Conservation (phyloP, 345 rosid species). For the Schrenkiella parvula region DNA sequence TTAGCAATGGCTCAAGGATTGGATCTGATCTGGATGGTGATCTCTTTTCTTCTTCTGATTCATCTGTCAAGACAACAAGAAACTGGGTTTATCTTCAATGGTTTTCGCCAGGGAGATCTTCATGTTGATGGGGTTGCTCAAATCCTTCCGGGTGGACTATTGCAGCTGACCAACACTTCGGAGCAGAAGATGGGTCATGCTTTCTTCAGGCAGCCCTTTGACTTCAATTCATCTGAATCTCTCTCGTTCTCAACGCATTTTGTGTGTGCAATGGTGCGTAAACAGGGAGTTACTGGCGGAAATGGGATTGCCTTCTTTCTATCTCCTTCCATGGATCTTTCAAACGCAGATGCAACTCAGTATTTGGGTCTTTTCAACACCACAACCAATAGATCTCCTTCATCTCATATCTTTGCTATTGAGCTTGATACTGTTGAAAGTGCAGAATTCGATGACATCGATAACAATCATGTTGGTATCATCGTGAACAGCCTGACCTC, state of each 20-base stretch:
- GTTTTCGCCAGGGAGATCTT: conserved; percentile 40
- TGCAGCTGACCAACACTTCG: conserved; percentile 56
- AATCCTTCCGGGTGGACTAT: conserved; percentile 42
- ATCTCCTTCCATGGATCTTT: conserved; percentile 34
- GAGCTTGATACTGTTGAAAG: conserved; percentile 57
- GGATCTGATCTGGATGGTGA: conserved; percentile 22
- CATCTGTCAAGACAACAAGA: conserved; percentile 28
- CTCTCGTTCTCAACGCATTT: conserved; percentile 40
- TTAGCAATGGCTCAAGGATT: conserved; percentile 19
- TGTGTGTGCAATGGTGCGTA: conserved; percentile 42
- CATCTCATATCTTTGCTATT: conserved; percentile 51
- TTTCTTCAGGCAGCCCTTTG: conserved; percentile 40
- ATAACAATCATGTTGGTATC: conserved; percentile 59
- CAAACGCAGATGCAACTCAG: conserved; percentile 16
- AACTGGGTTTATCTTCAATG: conserved; percentile 41
- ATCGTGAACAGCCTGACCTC: conserved; percentile 48
- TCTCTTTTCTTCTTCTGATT: conserved; percentile 25
- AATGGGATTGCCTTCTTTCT: conserved; percentile 46
- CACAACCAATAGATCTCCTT: conserved; percentile 23
- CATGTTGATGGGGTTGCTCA: conserved; percentile 39
- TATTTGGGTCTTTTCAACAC: conserved; percentile 53
- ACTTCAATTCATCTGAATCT: conserved; percentile 36
- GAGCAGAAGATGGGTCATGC: conserved; percentile 40
- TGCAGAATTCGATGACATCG: conserved; percentile 44
- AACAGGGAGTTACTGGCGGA: conserved; percentile 29